These are phyloP conservation scores for Podaxis sp. DNA, from an alignment of 768 basidiomycete species.

Conservation along the genomic window DNA sequence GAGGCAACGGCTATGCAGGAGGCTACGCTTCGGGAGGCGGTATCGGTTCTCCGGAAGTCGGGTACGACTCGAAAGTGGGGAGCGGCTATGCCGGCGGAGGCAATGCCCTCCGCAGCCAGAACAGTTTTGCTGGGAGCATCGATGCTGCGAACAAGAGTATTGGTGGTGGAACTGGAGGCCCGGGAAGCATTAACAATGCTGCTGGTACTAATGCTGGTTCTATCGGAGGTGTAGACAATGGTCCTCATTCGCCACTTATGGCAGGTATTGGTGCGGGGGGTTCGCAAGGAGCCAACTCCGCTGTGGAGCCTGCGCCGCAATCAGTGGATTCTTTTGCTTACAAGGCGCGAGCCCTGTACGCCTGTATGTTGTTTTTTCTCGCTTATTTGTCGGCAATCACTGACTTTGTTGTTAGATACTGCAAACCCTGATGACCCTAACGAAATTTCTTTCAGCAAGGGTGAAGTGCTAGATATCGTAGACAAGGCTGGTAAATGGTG, in stretches of 20 bases:
- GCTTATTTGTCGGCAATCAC: constrained; percentile 16
- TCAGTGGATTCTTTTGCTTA: constrained; percentile 53
- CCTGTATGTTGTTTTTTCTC: constrained; percentile 53
- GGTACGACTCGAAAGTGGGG: constrained; percentile 65
- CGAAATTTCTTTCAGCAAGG: constrained; percentile 92
- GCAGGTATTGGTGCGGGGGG: constrained; percentile 64
- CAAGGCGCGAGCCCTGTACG: constrained; percentile 88
- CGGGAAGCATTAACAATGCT: constrained; percentile 58
- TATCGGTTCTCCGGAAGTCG: constrained; percentile 62
- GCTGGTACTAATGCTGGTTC: constrained; percentile 34
- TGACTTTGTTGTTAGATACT: constrained; percentile 56
- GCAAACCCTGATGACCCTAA: constrained; percentile 96
- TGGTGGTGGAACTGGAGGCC: constrained; percentile 32
- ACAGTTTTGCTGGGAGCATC: constrained; percentile 51
- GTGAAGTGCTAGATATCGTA: constrained; percentile 88
- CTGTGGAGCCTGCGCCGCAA: constrained; percentile 24
- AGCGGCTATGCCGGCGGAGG: constrained; percentile 48
- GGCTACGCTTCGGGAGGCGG: constrained; percentile 69
- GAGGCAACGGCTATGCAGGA: constrained; percentile 61
- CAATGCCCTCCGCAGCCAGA: constrained; percentile 48
- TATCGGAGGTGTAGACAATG: constrained; percentile 46
- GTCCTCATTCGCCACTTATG: constrained; percentile 67
- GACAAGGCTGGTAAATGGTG: constrained; percentile 96
- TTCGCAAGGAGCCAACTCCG: constrained; percentile 24
- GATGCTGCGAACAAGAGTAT: constrained; percentile 39